Percentiles rank a stretch among this genome's conserved stretches.
Conservation (phyloP, 2,329 filamentous ascomycete genomes). For the Ascocoryne sarcoides region DNA sequence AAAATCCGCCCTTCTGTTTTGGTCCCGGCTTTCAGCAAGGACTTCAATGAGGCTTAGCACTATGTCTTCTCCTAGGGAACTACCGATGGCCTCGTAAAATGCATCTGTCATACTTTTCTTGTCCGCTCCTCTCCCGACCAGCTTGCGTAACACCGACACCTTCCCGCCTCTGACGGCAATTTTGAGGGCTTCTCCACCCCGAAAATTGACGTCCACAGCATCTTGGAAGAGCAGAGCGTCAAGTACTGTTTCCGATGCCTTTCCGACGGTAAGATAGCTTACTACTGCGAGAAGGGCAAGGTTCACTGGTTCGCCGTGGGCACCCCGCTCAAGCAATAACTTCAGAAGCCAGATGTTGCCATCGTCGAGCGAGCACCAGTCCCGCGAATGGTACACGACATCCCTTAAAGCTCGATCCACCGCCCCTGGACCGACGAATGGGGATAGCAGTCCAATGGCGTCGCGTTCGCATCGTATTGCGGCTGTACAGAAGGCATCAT, state of each 20-base stretch:
- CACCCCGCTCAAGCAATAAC: conserved; percentile 13
- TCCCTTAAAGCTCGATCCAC: too few species aligned
- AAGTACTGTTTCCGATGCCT: conserved; percentile 40
- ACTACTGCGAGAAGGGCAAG: conserved; percentile 14
- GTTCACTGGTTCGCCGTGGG: conserved; percentile 13
- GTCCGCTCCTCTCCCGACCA: conserved; percentile 44
- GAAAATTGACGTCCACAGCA: conserved; percentile 10
- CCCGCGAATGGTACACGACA: too few species aligned
- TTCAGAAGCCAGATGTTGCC: conserved; percentile 24
- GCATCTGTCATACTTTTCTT: conserved; percentile 40
- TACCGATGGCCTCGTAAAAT: conserved; percentile 44
- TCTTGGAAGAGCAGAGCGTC: conserved; percentile 30
- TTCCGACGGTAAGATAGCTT: conserved; percentile 23
- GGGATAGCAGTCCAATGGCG: too few species aligned
- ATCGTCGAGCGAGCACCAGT: conserved; percentile 9
- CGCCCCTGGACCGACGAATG: too few species aligned
- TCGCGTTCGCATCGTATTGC: too few species aligned
- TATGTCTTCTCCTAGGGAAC: conserved; percentile 42
- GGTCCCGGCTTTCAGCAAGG: conserved; percentile 41
- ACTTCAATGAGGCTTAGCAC: conserved; percentile 40
- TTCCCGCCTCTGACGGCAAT: conserved; percentile 40
- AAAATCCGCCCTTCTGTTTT: conserved; percentile 32
- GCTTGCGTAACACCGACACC: conserved; percentile 37
- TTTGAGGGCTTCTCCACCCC: conserved; percentile 13
- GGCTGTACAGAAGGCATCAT: too few species aligned